Evolutionary conservation across 495 filamentous ascomycete genomes (phyloP).

Genomic region (Pyronema omphalodes): DNA sequence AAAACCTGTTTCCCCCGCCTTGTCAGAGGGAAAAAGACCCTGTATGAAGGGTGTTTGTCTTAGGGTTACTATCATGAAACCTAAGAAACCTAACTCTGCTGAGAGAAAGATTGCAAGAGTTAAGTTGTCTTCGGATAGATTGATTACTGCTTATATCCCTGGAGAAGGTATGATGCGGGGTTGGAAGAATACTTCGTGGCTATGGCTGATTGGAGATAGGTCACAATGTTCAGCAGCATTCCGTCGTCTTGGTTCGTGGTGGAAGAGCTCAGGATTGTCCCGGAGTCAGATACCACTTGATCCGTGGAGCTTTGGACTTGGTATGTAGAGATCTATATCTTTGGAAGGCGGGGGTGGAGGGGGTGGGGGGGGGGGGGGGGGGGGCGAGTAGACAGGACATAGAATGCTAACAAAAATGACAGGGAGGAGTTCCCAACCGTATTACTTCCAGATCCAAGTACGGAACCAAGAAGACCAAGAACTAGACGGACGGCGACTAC

Average conservation of each 20-base stretch:
- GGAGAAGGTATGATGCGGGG: constrained; percentile 53
- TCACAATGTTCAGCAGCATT: constrained; percentile 98
- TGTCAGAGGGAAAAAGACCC: constrained; percentile 46
- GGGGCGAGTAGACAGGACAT: no score
- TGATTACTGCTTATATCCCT: constrained; percentile 80
- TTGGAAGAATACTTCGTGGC: background rate
- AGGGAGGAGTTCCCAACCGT: constrained; percentile 83
- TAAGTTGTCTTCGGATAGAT: constrained; percentile 65
- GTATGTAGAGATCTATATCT: constrained; percentile 35
- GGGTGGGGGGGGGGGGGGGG: no score
- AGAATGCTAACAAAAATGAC: constrained; percentile 6
- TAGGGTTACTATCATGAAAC: constrained; percentile 76
- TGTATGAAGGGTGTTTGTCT: constrained; percentile 89
- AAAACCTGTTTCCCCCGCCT: constrained; percentile 67
- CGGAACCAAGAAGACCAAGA: constrained; percentile 96
- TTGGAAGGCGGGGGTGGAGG: background rate
- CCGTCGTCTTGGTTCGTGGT: constrained; percentile 81
- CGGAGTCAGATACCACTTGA: constrained; percentile 86
- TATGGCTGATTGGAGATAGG: constrained; percentile 29
- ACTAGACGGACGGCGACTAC: constrained; percentile 8
- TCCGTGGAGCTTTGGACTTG: constrained; percentile 85
- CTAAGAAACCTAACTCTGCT: constrained; percentile 97
- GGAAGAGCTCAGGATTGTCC: constrained; percentile 92
- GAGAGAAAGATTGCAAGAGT: constrained; percentile 84
- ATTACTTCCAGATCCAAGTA: constrained; percentile 82